These are phyloP conservation scores for Kluyveromyces sp. DNA, from an alignment of 1,139 yeast species.

Conservation along the genomic window DNA sequence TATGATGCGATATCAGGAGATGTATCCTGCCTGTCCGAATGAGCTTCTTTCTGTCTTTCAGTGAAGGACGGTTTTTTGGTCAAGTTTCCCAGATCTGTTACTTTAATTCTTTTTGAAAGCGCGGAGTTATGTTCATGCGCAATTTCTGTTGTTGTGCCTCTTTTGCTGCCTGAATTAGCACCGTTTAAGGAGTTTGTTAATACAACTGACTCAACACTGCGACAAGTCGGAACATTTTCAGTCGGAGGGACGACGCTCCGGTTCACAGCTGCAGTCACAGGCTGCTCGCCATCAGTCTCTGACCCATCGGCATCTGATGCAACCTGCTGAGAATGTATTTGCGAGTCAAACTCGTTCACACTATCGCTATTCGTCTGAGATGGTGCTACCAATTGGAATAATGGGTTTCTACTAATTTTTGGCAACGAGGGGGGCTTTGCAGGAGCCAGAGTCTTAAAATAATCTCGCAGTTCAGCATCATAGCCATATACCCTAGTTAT, in stretches of 20 bases:
- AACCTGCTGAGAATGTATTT: neutral
- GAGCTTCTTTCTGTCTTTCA: neutral
- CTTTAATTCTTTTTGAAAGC: neutral
- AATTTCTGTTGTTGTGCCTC: neutral
- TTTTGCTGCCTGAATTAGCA: neutral
- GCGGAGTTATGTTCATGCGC: neutral
- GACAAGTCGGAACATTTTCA: too few species aligned
- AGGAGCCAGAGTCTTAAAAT: neutral
- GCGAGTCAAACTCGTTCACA: conserved; percentile 6
- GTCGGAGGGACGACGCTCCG: too few species aligned
- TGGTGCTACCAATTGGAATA: neutral
- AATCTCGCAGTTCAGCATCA: neutral
- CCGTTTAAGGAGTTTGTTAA: too few species aligned
- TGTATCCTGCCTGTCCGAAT: neutral
- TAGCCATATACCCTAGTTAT: neutral
- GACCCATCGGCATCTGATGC: neutral
- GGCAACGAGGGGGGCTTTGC: neutral
- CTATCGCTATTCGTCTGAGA: conserved; percentile 1
- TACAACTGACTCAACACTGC: too few species aligned
- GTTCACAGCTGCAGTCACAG: neutral
- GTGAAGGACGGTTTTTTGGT: too few species aligned
- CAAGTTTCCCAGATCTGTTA: neutral
- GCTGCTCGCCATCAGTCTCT: neutral
- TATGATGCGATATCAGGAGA: neutral
- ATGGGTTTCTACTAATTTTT: neutral